phyloP scores from a whole-genome alignment of 176 grass and related monocot species.

The Saccharum spontaneum region DNA sequence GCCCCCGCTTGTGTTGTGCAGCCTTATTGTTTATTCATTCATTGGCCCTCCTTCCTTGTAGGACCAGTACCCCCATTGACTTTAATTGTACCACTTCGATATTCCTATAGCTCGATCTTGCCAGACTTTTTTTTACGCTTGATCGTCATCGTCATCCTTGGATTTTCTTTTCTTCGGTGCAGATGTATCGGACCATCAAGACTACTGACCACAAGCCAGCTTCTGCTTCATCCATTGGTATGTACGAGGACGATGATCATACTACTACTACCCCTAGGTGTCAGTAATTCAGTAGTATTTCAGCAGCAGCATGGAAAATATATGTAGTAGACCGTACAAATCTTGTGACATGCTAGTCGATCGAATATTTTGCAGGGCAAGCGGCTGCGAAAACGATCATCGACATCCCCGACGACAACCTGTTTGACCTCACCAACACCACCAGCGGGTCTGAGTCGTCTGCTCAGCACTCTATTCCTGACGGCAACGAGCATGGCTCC shows the following conservation, averaged over 20 bases:
- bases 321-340: neutral
- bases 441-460: conserved; percentile 70
- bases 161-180: conserved; percentile 15
- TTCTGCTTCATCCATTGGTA: conserved; percentile 54
- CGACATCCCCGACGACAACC: conserved; percentile 70
- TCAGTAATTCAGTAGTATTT: neutral
- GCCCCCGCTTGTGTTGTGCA: conserved; percentile 32
- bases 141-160: neutral
- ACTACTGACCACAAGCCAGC: conserved; percentile 77
- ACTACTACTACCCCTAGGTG: neutral
- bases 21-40: conserved; percentile 36
- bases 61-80: conserved; percentile 34
- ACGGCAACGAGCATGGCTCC: conserved; percentile 43
- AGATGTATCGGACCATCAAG: conserved; percentile 99
- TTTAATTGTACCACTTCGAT: conserved; percentile 36
- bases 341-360: neutral
- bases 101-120: neutral
- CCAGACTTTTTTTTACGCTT: neutral
- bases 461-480: conserved; percentile 47
- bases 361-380: conserved; percentile 50
- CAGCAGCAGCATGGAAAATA: neutral
- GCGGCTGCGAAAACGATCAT: conserved; percentile 36
- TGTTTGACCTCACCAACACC: conserved; percentile 48
- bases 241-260: neutral
- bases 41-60: neutral